phyloP scores from a whole-genome alignment of 495 filamentous ascomycete species.

The Venustampulla echinocandica region DNA sequence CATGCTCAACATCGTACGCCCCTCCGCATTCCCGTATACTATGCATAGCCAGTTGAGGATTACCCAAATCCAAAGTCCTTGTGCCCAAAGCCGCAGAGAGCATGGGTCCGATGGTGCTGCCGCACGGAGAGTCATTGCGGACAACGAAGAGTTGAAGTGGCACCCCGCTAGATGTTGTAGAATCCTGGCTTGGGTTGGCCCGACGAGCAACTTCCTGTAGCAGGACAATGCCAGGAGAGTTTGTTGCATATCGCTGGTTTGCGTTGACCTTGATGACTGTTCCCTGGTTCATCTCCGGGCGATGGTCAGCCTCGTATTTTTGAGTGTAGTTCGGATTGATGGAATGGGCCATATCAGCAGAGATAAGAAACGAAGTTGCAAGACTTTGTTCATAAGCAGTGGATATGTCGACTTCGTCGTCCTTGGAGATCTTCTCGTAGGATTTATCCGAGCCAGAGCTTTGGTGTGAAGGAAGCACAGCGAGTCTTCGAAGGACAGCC shows the following conservation, averaged over 20 bases:
- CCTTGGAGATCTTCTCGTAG: constrained; percentile 42
- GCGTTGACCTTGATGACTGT: constrained; percentile 97
- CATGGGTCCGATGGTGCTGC: constrained; percentile 96
- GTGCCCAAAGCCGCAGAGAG: constrained; percentile 75
- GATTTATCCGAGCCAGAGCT: constrained; percentile 37
- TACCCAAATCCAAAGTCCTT: constrained; percentile 85
- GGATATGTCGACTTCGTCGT: constrained; percentile 42
- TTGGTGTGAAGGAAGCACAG: constrained; percentile 53
- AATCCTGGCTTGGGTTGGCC: constrained; percentile 32
- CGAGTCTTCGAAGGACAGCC: constrained; percentile 77
- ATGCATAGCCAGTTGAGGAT: constrained; percentile 96
- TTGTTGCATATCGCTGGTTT: constrained; percentile 91
- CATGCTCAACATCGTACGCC: constrained; percentile 78
- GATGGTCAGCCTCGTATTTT: constrained; percentile 87
- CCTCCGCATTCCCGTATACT: constrained; percentile 90
- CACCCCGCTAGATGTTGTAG: constrained; percentile 41
- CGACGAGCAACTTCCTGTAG: constrained; percentile 77
- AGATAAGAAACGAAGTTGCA: constrained; percentile 85
- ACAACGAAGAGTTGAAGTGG: constrained; percentile 95
- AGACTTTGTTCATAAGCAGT: constrained; percentile 93
- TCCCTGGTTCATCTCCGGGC: constrained; percentile 92
- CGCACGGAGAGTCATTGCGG: constrained; percentile 87
- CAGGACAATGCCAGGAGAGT: constrained; percentile 88
- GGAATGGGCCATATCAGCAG: constrained; percentile 94
- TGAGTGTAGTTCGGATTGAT: constrained; percentile 87